phyloP scores from a whole-genome alignment of 2,329 filamentous ascomycete species.

The Talaromyces islandicus region DNA sequence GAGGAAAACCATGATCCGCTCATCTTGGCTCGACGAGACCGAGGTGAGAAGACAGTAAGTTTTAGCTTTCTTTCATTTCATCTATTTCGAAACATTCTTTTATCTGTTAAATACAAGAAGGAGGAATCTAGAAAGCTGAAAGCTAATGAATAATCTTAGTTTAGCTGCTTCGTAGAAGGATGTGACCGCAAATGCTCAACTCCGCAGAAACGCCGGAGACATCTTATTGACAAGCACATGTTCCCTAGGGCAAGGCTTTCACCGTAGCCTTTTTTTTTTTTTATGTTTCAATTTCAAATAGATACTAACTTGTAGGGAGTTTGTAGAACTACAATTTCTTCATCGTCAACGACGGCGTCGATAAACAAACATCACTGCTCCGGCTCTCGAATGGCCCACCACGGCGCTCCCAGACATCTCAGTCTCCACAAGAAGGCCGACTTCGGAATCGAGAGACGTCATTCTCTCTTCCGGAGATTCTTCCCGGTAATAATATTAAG shows the following conservation, averaged over 20 bases:
- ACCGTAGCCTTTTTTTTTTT: background rate
- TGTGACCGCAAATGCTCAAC: constrained; percentile 82
- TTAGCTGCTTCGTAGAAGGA: constrained; percentile 80
- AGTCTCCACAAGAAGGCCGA: constrained; percentile 26
- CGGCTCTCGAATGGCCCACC: constrained; percentile 30
- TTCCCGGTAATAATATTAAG: background rate
- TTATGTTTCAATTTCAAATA: too few species aligned
- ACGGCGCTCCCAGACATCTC: constrained; percentile 28
- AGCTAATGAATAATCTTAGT: constrained; percentile 46
- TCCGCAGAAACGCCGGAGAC: constrained; percentile 74
- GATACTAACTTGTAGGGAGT: background rate
- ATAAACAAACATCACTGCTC: constrained; percentile 74
- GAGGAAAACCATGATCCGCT: constrained; percentile 88
- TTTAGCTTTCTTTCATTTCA: background rate
- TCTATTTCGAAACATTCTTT: too few species aligned
- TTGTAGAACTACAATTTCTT: constrained; percentile 72
- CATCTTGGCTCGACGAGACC: constrained; percentile 62
- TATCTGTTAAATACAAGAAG: too few species aligned
- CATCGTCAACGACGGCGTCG: constrained; percentile 83
- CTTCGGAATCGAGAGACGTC: constrained; percentile 26
- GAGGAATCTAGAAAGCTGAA: too few species aligned
- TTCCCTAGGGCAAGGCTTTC: constrained; percentile 59
- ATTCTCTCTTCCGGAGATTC: constrained; percentile 15
- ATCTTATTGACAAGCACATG: constrained; percentile 90
- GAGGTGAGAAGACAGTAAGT: constrained; percentile 75